Base-by-base conservation (phyloP, 345 rosid genomes). In the Aquilaria sinensis region DNA sequence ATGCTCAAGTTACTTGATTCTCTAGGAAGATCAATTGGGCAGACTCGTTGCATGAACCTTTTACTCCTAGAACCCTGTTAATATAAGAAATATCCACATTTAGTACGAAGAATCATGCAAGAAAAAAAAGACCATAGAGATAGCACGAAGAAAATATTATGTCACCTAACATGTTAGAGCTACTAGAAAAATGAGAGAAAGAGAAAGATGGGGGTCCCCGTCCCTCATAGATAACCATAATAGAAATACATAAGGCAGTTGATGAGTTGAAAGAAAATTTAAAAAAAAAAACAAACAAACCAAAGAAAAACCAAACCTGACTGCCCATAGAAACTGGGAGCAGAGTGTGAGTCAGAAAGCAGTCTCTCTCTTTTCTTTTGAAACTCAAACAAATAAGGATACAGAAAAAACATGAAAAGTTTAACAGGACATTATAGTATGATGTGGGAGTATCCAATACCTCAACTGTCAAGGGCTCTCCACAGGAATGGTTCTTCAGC, bases 21-120 rank as follows among this genome's bases (percentile, higher is more conserved):
- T 58, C 66, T 69, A 51, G 80, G 64, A 37, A 74, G 56, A 66
- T 59, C 74, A 51, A 48, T 31, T 43, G 71, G 62, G 64, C 65
- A 53, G n/a, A 61, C 64, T 60, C 71, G 70, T 72, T 66, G 72
- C 76, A 67, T 52, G 56, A 69, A 74, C 47, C 74, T 79, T 76
- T 37, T 37, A 37, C 65, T 80, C 70, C 12, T 72, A 54, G 62
- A 61, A 65, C 69, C 83, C 97, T 90, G 58, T 29, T 53, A 64
- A 56, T 14, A 12, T n/a, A 23, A 60, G 65, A 66, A 14, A 57
- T 31, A 37, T 50, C 47, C 14, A 64, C 46, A 70, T 49, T 67
- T 75, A 65, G 63, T 52, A 37, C 0, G 43, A 60, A 13, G 3
- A 47, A 41, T 23, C 15, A 43, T 47, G 31, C 60, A 56, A 9